Evolutionary conservation across 306 rosid genomes (phyloP), one percentile per base, ranked within the genome.

Genomic region (Gillenia trifoliata): DNA sequence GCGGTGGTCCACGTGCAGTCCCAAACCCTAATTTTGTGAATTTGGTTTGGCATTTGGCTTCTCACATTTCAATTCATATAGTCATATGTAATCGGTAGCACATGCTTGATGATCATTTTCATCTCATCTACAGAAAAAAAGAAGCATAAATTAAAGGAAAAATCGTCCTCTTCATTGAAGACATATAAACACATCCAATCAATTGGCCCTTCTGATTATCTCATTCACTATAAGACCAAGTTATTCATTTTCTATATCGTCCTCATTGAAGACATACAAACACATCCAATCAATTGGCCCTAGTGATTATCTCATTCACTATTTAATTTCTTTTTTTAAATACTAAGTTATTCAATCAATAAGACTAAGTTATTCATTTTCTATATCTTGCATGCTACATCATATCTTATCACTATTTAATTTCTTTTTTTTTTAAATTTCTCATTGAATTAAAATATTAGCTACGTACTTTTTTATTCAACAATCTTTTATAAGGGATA

Each of bases 251-350:
- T n/a, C n/a, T n/a, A n/a, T n/a, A 71, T 60, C 68, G 77, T 25
- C 79, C 52, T 66, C 74, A 67, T 17, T 64, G 30, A 78, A 60
- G 82, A 80, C 79, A 84, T 61, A 33, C 59, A 75, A 72, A 78
- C 81, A 66, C 71, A 25, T 72, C 56, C 8, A 38, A 71, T 71
- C 75, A 26, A 28, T 20, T 11, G 41, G 66, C 77, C 54, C 65
- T 52, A 38, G 45, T n/a, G 19, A 55, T 8, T 34, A 56, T 71
- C 11, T 43, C 50, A 45, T 16, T 16, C 19, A 45, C 19, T 1
- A n/a, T n/a, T n/a, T n/a, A n/a, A n/a, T n/a, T n/a, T n/a, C n/a
- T n/a, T n/a, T n/a, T n/a, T n/a, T n/a, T n/a, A n/a, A n/a, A n/a
- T n/a, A n/a, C n/a, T n/a, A n/a, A n/a, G n/a, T n/a, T n/a, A n/a